Conservation (phyloP, 1,284 basidiomycete genomes). For the Inonotus hispidus region DNA sequence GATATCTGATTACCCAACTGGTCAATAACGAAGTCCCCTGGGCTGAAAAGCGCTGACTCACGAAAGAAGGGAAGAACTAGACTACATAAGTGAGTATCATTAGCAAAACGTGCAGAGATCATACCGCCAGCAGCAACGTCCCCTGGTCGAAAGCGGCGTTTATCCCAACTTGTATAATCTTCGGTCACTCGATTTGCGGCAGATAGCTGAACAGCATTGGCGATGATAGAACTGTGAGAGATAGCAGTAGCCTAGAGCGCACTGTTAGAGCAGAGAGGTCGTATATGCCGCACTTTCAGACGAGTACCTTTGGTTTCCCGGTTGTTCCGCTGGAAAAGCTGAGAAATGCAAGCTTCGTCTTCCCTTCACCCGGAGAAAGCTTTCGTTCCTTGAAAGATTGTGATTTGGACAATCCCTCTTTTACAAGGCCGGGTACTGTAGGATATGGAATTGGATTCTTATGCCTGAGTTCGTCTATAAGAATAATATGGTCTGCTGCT, state of each 20-base stretch:
- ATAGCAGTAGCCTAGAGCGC: constrained; percentile 56
- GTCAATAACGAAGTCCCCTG: neutral
- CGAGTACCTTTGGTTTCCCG: constrained; percentile 65
- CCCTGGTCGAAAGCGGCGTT: constrained; percentile 43
- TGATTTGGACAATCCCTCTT: constrained; percentile 42
- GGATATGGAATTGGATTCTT: constrained; percentile 18
- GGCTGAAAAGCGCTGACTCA: constrained; percentile 26
- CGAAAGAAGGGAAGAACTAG: constrained; percentile 33
- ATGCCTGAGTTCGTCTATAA: constrained; percentile 36
- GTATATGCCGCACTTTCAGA: neutral
- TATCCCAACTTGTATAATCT: constrained; percentile 25
- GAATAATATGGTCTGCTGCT: constrained; percentile 46
- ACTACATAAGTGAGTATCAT: no score
- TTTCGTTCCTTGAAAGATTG: constrained; percentile 43
- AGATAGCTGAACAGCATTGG: constrained; percentile 59
- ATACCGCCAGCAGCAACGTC: constrained; percentile 48
- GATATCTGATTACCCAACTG: constrained; percentile 45
- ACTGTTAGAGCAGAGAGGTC: neutral
- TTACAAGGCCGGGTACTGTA: constrained; percentile 50
- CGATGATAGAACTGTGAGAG: constrained; percentile 59
- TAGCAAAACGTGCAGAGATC: no score
- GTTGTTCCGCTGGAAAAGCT: constrained; percentile 84
- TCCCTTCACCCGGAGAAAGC: constrained; percentile 58
- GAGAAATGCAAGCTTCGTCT: constrained; percentile 65
- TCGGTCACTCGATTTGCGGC: constrained; percentile 45